Evolutionary conservation across 257 asterid species (phyloP), one percentile per base, ranked within the genome.

Genomic region (Solanum virginianum): DNA sequence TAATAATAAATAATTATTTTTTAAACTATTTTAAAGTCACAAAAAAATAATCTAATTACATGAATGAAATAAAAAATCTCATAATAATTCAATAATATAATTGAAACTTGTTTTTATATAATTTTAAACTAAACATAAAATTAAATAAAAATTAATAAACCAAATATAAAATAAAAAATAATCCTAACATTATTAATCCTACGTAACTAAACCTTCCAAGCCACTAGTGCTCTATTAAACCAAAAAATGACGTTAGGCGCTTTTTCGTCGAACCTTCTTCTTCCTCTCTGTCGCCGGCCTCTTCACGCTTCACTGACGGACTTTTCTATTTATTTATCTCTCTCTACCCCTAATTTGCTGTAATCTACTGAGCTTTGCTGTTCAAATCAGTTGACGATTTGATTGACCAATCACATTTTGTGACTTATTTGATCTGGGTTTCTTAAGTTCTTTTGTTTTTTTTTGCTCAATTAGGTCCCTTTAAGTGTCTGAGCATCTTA

Each of bases 231-330:
- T 66, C 14, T 22, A 32, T 66, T 68, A 32, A 22, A 1, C 11
- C 2, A 8, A 3, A 6, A 24, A 45, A 72, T 72, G 32, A 43
- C 45, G n/a, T n/a, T 41, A 74, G 4, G 81, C 41, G 39, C 14
- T 74, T 12, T 20, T 72, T 72, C 80, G 20, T 26, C n/a, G 80
- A 45, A 72, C 36, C 41, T 74, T 74, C 59, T 14, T 47, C 41
- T 74, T 74, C 81, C 81, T 74, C 81, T 59, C 81, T 47, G 59
- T 74, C 81, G 81, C 59, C 81, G 59, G 59, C 41, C 41, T 47
- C n/a, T 74, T 74, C 57, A 74, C 81, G 14, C 36, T 74, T 74
- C 41, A 1, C n/a, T 2, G 81, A 74, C 81, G 81, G 59, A 74
- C 22, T 47, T 74, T 47, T 74, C 81, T 74, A 47, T 74, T n/a